Evolutionary conservation across 1,139 yeast species (phyloP).

Genomic region (Hansenula sp.): DNA sequence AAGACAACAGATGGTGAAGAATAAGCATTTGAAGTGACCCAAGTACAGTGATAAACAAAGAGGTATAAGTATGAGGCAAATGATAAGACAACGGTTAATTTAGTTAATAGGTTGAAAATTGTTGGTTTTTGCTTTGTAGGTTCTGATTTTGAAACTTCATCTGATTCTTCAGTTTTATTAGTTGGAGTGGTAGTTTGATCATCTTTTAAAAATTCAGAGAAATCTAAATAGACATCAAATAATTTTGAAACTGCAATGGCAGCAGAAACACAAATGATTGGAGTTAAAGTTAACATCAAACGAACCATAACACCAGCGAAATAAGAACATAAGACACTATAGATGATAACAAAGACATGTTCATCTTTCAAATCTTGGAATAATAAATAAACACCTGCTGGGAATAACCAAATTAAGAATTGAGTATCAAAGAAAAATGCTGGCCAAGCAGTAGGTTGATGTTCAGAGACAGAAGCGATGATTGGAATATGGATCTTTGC

Average conservation of each 20-base stretch:
- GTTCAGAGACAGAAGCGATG: conserved; percentile 98
- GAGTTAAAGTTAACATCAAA: conserved; percentile 94
- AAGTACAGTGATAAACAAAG: conserved; percentile 93
- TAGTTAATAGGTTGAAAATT: conserved; percentile 45
- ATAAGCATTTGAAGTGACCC: conserved; percentile 95
- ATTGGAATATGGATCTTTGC: conserved; percentile 98
- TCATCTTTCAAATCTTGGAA: conserved; percentile 89
- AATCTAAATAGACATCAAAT: conserved; percentile 77
- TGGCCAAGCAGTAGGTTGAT: conserved; percentile 99
- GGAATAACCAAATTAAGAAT: conserved; percentile 95
- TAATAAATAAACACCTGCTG: conserved; percentile 90
- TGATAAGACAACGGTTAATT: conserved; percentile 60
- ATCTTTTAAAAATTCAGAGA: conserved; percentile 41
- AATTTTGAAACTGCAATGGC: conserved; percentile 85
- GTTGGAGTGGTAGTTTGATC: conserved; percentile 6
- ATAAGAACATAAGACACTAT: conserved; percentile 88
- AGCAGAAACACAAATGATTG: conserved; percentile 87
- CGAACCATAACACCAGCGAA: conserved; percentile 99
- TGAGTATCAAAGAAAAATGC: conserved; percentile 93
- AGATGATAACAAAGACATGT: conserved; percentile 88
- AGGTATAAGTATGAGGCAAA: conserved; percentile 71
- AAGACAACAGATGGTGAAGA: conserved; percentile 97
- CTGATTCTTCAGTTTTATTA: neutral
- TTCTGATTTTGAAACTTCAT: conserved; percentile 8
- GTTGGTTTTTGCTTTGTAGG: conserved; percentile 15